A percentile compares a stretch with the other conserved stretches of the same genome.
phyloP scores from a whole-genome alignment of 257 asterid species.

The Plantago ovata region DNA sequence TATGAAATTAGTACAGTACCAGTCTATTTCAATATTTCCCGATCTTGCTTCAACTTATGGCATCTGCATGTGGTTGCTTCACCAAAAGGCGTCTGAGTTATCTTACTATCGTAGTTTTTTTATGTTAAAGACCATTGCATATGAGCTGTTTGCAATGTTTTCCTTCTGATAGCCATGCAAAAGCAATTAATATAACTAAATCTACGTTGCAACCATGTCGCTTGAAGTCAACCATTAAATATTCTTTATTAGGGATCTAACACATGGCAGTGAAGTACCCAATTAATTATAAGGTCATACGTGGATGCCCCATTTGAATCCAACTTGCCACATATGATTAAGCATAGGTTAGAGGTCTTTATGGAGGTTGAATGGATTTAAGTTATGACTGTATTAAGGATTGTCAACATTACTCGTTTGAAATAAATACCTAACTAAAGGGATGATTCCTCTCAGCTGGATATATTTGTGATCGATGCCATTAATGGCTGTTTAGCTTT shows the following conservation, averaged over 20 bases:
- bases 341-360: neutral
- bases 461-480: neutral
- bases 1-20: no score
- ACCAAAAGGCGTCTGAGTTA: neutral
- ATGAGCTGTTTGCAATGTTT: neutral
- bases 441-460: neutral
- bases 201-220: no score
- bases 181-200: no score
- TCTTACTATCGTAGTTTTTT: no score
- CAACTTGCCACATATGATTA: no score
- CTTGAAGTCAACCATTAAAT: no score
- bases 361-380: neutral
- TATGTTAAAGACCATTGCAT: neutral
- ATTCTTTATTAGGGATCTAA: no score
- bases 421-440: neutral
- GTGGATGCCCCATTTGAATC: no score
- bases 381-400: neutral
- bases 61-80: neutral
- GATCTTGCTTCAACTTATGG: neutral
- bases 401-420: neutral
- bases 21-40: no score
- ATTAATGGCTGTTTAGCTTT: neutral
- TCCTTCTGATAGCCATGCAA: no score
- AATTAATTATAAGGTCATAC: no score
- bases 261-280: no score